Evolutionary conservation across 805 yeast species (phyloP), one percentile per base, ranked within the genome.

Genomic region (Hanseniaspora mollemarum): DNA sequence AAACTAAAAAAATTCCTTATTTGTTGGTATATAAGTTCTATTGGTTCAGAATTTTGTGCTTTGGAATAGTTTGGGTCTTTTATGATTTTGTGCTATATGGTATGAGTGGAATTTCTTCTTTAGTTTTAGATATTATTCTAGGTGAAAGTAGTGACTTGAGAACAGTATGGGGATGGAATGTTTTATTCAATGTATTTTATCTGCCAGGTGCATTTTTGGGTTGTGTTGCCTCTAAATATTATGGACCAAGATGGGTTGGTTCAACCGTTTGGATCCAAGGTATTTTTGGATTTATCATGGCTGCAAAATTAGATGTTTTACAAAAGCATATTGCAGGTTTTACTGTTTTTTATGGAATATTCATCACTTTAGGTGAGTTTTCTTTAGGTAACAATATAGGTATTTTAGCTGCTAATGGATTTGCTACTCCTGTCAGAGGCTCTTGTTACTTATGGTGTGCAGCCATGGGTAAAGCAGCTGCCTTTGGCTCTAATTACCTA

Each of bases 191-290:
- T 66, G 70, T 83, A 60, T 90, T 88, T 67, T 88, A 90, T 66
- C 68, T 90, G 33, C 96, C 96, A n/a, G 97, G 96, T 57, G 74
- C 95, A 0, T 77, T 87, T 64, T 63, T 83, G 19, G 96, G 97
- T 61, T 95, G 94, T 15, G 60, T 75, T 46, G 67, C 77, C 35
- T 74, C 94, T 16, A 96, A 90, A 66, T 84, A 77, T 66, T 61
- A 87, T 53, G 97, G 97, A n/a, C 95, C 96, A 51, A 76, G 96
- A 66, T 63, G 83, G 54, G 83, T 95, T 9, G 67, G 87, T 40
- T 74, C 72, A 29, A 49, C 71, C 52, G 79, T 86, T 24, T 56
- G 71, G 48, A 55, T 75, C 37, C 96, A 88, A 69, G 87, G 86
- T 8, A 69, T 81, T 43, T 68, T 90, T 55, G 96, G 96, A 21